Evolutionary conservation across 768 basidiomycete species (phyloP), one percentile per base, ranked within the genome.

Genomic region (Lactarius indigo): DNA sequence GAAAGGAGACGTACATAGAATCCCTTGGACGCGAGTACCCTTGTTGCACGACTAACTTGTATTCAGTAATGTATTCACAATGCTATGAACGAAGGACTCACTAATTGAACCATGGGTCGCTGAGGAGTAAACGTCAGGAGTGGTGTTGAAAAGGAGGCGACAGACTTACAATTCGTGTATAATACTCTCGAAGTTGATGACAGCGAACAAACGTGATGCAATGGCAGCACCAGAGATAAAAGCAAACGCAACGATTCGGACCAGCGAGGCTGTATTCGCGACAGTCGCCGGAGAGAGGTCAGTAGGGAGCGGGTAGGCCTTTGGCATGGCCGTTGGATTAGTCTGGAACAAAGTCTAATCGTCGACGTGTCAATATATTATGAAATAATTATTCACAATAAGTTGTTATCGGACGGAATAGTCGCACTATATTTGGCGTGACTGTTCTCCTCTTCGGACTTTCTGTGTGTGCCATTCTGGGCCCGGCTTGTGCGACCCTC

Each of bases 81-180:
- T 13, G 13, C 26, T 26, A 23, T 31, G n/a, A 54, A 7, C 5
- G 20, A 13, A 50, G 17, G 23, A 86, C 93, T 78, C 76, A 97
- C 94, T 91, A 98, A 79, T 99, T 98, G 79, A 99, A 98, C 97
- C 97, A 98, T 70, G 96, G 94, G 75, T 97, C 96, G 75, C 95
- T 96, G 15, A 52, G 54, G 18, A 26, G 13, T 6, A 15, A 65
- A 4, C 3, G 52, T 64, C 56, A 28, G 42, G 39, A 63, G 55
- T 31, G 54, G 35, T 42, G 54, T 57, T 20, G 55, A 15, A 37
- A 26, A 55, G 10, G 54, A 4, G 23, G 4, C 1, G 61, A 28
- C 4, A 4, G 56, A 85, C 94, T 72, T 70, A 97, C 95, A 98
- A 98, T 83, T 98, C 97, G 78, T 98, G 96, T 73, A 99, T 98